Percentiles rank a stretch among this genome's conserved stretches.
Evolutionary conservation across 23 red algal species (phyloP).

Genomic region (Agarophyton chilense): DNA sequence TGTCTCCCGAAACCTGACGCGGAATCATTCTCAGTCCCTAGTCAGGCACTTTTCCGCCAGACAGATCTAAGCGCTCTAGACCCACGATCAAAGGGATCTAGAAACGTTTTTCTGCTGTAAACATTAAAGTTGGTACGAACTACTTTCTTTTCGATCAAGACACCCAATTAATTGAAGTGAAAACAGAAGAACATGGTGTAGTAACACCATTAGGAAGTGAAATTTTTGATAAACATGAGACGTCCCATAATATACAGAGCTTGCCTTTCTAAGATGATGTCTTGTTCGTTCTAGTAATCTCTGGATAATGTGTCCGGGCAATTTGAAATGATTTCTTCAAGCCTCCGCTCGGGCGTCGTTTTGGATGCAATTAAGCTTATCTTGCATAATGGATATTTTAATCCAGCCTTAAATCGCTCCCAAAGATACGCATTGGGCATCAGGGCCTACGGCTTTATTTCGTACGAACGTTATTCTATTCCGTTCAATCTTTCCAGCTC

Average conservation of each 20-base stretch:
- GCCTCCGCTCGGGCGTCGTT: background rate
- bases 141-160: background rate
- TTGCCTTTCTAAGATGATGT: slow-evolving; percentile 50
- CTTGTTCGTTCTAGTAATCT: slow-evolving; percentile 28
- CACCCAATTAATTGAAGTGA: slow-evolving; percentile 45
- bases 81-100: background rate
- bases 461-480: slow-evolving; percentile 33
- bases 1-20: slow-evolving; percentile 30
- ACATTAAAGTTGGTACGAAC: slow-evolving; percentile 28
- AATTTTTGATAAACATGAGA: slow-evolving; percentile 27
- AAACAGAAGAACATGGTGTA: background rate
- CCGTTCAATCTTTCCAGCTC: slow-evolving; percentile 5
- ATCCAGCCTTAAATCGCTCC: slow-evolving; percentile 33
- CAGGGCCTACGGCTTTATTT: slow-evolving; percentile 30
- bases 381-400: slow-evolving; percentile 27
- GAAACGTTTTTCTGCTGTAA: slow-evolving; percentile 41
- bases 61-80: background rate
- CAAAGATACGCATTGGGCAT: slow-evolving; percentile 53
- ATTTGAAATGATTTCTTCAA: slow-evolving; percentile 26
- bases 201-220: slow-evolving; percentile 11
- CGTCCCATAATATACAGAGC: background rate
- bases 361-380: slow-evolving; percentile 32
- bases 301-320: slow-evolving; percentile 26
- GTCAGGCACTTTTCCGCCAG: background rate
- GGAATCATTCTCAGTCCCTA: slow-evolving; percentile 25